Evolutionary conservation across 2,329 filamentous ascomycete species (phyloP), one percentile per base, ranked within the genome.

Genomic region (Colletotrichum shisoi): DNA sequence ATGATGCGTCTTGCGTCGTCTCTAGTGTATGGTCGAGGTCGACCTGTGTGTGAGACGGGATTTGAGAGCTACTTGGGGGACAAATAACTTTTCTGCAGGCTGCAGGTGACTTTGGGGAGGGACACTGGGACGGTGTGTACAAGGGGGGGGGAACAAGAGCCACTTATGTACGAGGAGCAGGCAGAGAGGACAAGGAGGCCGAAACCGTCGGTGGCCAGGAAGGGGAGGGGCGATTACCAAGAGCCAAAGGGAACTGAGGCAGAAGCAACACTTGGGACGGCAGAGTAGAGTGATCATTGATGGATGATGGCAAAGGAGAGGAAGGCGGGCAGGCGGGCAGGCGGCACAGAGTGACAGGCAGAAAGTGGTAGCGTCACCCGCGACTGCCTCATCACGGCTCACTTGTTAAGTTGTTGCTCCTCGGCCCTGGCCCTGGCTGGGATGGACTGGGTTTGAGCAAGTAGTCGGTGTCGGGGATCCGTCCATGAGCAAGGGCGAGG

Each of bases 291-390:
- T 17, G 45, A n/a, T n/a, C n/a, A n/a, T n/a, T n/a, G n/a, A 59
- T 57, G 61, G 21, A 59, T 9, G 40, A 46, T 44, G 27, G 59
- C 49, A 34, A 34, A 34, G 44, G 60, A 57, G 49, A n/a, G 52
- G 52, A 49, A 63, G 37, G 61, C 51, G 52, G 59, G 8, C 37
- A 63, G 37, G 61, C 51, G 52, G 59, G 8, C 37, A 27, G 56
- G 59, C 37, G 21, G 51, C 48, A 34, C 31, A 9, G 31, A 34
- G 31, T 34, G 39, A 27, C 49, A 69, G 63, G 63, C 67, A 67
- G 63, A 44, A 57, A 57, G 57, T 19, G 57, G 48, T 53, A 69
- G 67, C 67, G 63, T 69, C 67, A 67, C 59, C 51, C 46, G 19
- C 56, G 42, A 53, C 59, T 58, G 56, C 44, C 45, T 51, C 37